Conservation (phyloP, 2,329 filamentous ascomycete species). For the Byssothecium circinans region DNA sequence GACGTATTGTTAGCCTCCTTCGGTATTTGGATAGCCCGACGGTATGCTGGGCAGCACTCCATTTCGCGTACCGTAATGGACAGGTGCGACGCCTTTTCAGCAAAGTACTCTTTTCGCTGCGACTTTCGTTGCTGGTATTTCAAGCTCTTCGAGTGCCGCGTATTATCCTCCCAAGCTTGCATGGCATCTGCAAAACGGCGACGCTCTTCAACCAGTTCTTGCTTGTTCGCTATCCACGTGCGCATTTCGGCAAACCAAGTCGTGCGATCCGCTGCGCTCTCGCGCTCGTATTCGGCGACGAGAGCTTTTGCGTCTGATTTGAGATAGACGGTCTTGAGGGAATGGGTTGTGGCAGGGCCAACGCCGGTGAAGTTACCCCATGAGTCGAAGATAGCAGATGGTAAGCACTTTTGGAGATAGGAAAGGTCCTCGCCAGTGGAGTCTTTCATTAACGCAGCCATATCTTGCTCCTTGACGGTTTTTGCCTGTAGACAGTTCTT, state of each 20-base stretch:
- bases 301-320: conserved; percentile 32
- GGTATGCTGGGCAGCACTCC: conserved; percentile 44
- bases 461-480: conserved; percentile 3
- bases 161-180: conserved; percentile 42
- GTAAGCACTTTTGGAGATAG: conserved; percentile 33
- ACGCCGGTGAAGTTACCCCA: conserved; percentile 45
- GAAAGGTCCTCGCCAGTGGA: conserved; percentile 36
- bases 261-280: conserved; percentile 17
- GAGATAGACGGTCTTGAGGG: conserved; percentile 38
- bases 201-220: conserved; percentile 32
- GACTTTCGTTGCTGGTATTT: conserved; percentile 38
- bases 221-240: conserved; percentile 26
- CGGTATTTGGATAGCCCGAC: conserved; percentile 43
- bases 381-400: conserved; percentile 41
- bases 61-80: conserved; percentile 40
- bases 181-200: conserved; percentile 39
- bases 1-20: conserved; percentile 42
- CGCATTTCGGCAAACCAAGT: conserved; percentile 25
- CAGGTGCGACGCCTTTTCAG: conserved; percentile 40
- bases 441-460: conserved; percentile 23
- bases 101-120: conserved; percentile 40
- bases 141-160: conserved; percentile 29
- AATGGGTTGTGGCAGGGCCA: conserved; percentile 38
- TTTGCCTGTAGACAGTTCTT: conserved; percentile 41
- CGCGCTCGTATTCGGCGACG: conserved; percentile 25